Evolutionary conservation across 2,329 filamentous ascomycete species (phyloP), one percentile per base, ranked within the genome.

Genomic region (Plectosphaerella cucumerina): DNA sequence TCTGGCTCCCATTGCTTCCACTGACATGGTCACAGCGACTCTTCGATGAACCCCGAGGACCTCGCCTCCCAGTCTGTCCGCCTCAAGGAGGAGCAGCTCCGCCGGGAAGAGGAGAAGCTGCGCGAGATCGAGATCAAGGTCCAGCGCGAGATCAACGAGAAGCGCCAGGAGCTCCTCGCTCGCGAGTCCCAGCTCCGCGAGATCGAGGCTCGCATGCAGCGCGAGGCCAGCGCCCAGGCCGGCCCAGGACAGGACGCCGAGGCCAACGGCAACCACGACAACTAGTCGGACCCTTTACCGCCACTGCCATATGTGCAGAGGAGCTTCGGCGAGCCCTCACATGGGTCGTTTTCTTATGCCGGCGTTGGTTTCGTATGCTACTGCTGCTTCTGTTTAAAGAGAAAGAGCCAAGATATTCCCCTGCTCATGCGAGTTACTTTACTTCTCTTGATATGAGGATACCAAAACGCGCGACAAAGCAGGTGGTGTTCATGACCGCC

Each of bases 61-160:
- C 83, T 99, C 56, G 94, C 94, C 47, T 94, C 89, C 55, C 94
- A 99, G 75, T 97, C 92, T 35, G 94, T 99, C 57, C 91, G 94
- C 59, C 87, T 99, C 71, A 99, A 99, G 90, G 94, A 99, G 73
- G 94, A 99, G 76, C 94, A 99, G 74, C 89, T 99, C 62, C 90
- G 94, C 68, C 91, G 94, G 66, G 94, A 99, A 75, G 94, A 99
- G 78, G 94, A 99, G 87, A 99, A 99, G 81, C 87, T 99, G 58
- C 90, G 94, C 72, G 94, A 99, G 78, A 97, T 99, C 70, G 94
- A 99, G 71, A 81, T 97, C 78, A 99, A 99, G 86, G 94, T 99
- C 57, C 94, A 99, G 78, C 90, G 94, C 69, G 94, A 99, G 76
- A 99, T 99, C 79, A 96, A 97, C 76, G 94, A 97, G 84, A 99